Percentiles rank a stretch among this genome's conserved stretches.
Conservation (phyloP, 2,329 filamentous ascomycete genomes). For the Hirsutella minnesotensis region DNA sequence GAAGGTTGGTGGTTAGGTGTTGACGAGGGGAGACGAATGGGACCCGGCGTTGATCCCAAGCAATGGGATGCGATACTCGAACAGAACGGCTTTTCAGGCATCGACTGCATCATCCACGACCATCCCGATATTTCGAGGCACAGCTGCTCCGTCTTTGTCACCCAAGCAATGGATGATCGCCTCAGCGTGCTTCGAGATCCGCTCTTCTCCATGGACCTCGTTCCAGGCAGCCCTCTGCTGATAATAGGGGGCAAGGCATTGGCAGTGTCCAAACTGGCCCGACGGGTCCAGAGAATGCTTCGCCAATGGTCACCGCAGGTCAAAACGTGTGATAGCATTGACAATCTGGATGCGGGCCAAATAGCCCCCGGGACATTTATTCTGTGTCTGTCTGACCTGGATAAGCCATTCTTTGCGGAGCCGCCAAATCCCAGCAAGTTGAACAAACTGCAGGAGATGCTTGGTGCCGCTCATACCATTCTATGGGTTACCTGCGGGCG, state of each 20-base stretch:
- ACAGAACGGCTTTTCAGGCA: conserved; percentile 3
- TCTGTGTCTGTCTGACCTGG: conserved; percentile 5
- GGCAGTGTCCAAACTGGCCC: conserved; percentile 1
- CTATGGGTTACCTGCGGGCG: conserved; percentile 13
- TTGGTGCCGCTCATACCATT: conserved; percentile 6
- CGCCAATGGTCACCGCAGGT: background rate
- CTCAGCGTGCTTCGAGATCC: background rate
- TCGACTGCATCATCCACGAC: conserved; percentile 1
- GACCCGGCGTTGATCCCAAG: background rate
- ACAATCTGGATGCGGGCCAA: conserved; percentile 1
- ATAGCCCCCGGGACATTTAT: background rate
- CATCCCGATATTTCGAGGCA: background rate
- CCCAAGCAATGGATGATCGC: background rate
- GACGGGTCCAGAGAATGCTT: background rate
- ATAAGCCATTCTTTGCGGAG: conserved; percentile 13
- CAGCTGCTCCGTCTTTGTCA: background rate
- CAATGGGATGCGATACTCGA: conserved; percentile 2
- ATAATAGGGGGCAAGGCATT: conserved; percentile 3
- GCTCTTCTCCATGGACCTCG: background rate
- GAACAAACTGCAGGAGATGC: conserved; percentile 8
- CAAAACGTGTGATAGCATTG: conserved; percentile 5
- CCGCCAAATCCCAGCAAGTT: conserved; percentile 19
- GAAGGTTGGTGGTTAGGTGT: conserved; percentile 1
- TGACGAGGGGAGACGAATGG: background rate
- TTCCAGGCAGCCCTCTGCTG: background rate